These are phyloP conservation scores for Botrytis byssoidea DNA, from an alignment of 2,329 filamentous ascomycete species.

Conservation along the genomic window DNA sequence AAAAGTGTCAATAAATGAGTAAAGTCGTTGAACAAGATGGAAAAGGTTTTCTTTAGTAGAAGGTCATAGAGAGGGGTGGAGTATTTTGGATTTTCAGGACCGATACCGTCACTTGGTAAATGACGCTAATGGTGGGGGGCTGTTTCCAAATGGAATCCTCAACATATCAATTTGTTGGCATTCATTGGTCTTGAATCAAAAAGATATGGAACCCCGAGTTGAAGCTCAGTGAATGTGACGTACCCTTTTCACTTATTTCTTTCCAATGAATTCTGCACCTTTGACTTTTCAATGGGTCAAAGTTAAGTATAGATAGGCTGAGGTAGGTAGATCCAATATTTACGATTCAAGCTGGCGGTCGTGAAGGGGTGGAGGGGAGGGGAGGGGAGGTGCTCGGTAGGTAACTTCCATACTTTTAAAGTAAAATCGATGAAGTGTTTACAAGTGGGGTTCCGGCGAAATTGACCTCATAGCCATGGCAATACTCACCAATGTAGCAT, in stretches of 20 bases:
- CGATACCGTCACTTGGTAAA: slow-evolving; percentile 25
- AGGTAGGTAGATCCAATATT: neutral
- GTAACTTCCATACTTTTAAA: neutral
- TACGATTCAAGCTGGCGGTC: neutral
- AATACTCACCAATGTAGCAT: neutral
- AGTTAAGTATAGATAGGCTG: neutral
- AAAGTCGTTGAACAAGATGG: neutral
- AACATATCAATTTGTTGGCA: slow-evolving; percentile 17
- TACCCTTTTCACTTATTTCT: neutral
- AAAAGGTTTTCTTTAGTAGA: slow-evolving; percentile 21
- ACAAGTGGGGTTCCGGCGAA: slow-evolving; percentile 19
- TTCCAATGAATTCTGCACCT: neutral
- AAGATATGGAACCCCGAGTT: slow-evolving; percentile 14
- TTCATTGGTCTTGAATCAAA: neutral
- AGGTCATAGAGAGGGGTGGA: slow-evolving; percentile 14
- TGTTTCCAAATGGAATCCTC: slow-evolving; percentile 17
- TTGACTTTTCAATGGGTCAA: neutral
- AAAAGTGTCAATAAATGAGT: slow-evolving; percentile 23
- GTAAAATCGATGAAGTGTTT: neutral
- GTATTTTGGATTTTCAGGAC: slow-evolving; percentile 24
- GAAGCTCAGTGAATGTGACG: slow-evolving; percentile 4
- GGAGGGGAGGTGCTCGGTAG: neutral
- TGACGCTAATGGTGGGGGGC: slow-evolving; percentile 29
- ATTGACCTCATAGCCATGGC: slow-evolving; percentile 16
- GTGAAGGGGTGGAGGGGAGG: neutral